phyloP scores from a whole-genome alignment of 176 grass and related monocot species.

The Musa beccarii region DNA sequence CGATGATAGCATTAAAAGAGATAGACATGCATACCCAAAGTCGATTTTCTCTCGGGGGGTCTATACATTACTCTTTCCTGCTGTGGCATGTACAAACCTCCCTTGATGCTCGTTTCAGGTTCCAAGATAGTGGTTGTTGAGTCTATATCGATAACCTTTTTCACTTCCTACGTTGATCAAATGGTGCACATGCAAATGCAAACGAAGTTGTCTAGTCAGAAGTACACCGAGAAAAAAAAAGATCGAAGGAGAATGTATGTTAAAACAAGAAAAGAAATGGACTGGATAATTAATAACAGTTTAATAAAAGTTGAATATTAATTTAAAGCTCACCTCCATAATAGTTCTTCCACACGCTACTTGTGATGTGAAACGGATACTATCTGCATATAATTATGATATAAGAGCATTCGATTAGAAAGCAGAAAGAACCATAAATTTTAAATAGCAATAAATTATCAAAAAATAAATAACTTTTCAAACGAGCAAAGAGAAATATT shows the following conservation, averaged over 20 bases:
- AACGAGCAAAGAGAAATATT: too few species aligned
- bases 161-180: constrained; percentile 26
- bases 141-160: constrained; percentile 39
- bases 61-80: constrained; percentile 62
- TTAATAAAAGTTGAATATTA: background rate
- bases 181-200: background rate
- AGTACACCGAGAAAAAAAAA: background rate
- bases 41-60: constrained; percentile 53
- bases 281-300: background rate
- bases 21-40: constrained; percentile 41
- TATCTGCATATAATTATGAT: too few species aligned
- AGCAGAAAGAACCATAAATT: too few species aligned
- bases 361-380: too few species aligned
- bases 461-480: too few species aligned
- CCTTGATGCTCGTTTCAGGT: constrained; percentile 38
- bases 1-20: background rate
- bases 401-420: too few species aligned
- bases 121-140: constrained; percentile 50
- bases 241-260: background rate
- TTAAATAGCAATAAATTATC: too few species aligned
- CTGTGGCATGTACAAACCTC: constrained; percentile 50
- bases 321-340: background rate
- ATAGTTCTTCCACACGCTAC: background rate
- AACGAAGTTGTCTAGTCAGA: background rate
- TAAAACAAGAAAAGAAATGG: background rate